phyloP scores from a whole-genome alignment of 2,329 filamentous ascomycete species.

The Talaromyces funiculosus region DNA sequence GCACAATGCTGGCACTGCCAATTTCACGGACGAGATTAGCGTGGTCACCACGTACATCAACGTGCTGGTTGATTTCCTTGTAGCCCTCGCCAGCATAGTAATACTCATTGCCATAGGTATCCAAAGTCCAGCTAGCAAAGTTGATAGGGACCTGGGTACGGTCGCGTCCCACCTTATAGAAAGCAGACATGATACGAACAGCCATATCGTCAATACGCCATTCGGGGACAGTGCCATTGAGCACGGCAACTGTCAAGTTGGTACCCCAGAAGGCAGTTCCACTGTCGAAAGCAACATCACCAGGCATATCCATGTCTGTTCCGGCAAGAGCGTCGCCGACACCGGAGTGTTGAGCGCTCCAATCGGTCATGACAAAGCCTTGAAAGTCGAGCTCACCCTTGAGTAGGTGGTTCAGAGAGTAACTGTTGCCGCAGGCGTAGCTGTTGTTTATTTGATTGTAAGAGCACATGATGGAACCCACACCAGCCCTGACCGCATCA shows the following conservation, averaged over 20 bases:
- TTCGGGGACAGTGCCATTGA: slow-evolving; percentile 83
- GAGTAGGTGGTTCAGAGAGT: slow-evolving; percentile 56
- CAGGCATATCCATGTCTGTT: slow-evolving; percentile 78
- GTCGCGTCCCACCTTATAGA: slow-evolving; percentile 59
- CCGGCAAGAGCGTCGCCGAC: slow-evolving; percentile 61
- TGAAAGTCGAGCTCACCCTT: slow-evolving; percentile 74
- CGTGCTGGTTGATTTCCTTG: slow-evolving; percentile 69
- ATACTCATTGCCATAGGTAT: slow-evolving; percentile 68
- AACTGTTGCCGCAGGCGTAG: slow-evolving; percentile 61
- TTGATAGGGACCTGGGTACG: slow-evolving; percentile 56
- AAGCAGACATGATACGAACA: slow-evolving; percentile 67
- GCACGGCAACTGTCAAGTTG: slow-evolving; percentile 78
- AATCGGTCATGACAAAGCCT: slow-evolving; percentile 65
- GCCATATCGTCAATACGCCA: slow-evolving; percentile 91
- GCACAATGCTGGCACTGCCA: slow-evolving; percentile 73
- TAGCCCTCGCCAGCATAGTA: slow-evolving; percentile 55
- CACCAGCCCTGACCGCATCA: slow-evolving; percentile 61
- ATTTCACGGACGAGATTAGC: slow-evolving; percentile 66
- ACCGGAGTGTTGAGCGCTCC: slow-evolving; percentile 71
- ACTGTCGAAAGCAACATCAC: slow-evolving; percentile 70
- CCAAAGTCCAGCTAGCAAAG: slow-evolving; percentile 80
- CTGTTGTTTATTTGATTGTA: slow-evolving; percentile 68
- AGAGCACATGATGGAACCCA: slow-evolving; percentile 64
- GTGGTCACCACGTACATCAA: slow-evolving; percentile 78
- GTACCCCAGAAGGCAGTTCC: slow-evolving; percentile 73